Base-by-base conservation (phyloP, 257 asterid species). In the Lavandula angustifolia region DNA sequence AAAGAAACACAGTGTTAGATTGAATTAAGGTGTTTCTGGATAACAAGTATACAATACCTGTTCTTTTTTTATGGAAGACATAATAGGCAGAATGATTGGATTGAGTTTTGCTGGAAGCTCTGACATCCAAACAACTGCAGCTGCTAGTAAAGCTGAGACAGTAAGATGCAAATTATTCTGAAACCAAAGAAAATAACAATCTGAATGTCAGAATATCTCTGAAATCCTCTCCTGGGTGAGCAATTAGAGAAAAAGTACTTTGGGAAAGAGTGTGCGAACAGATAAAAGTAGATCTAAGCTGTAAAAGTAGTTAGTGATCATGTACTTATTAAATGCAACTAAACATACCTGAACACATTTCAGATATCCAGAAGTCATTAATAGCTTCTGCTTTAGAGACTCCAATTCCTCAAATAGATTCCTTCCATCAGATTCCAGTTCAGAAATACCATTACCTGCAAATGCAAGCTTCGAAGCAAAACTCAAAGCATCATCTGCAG, bases 61-160 rank as follows among this genome's bases (percentile, higher is more conserved):
- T 87, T 94, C 99, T 79, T 83, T 86, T 78, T 83, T 94, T 58
- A 94, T 70, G 70, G 99, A 90, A 63, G 96, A 86, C 99, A 94
- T 94, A 65, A 94, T 70, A 49, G 99, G 99, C 70, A 87, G 81
- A 63, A 94, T 94, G 66, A 94, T 73, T 44, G 97, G 96, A 76
- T 94, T 94, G 29, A 90, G 92, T 76, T 79, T 90, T 61, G 83
- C 75, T 14, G 99, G 99, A 68, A 94, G 92, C 78, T 90, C 94
- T 14, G 96, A 84, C 88, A 94, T 90, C 97, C 97, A 94, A 67
- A 94, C 95, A 71, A 86, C 90, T 48, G 96, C 95, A 75, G 95
- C 87, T 17, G 99, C 99, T 65, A 87, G 82, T 79, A 94, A 87
- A 75, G 99, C 87, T 40, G 95, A 81, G 76, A 90, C 96, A 14